Evolutionary conservation across 345 rosid species (phyloP).

Genomic region (Citrus australasica): DNA sequence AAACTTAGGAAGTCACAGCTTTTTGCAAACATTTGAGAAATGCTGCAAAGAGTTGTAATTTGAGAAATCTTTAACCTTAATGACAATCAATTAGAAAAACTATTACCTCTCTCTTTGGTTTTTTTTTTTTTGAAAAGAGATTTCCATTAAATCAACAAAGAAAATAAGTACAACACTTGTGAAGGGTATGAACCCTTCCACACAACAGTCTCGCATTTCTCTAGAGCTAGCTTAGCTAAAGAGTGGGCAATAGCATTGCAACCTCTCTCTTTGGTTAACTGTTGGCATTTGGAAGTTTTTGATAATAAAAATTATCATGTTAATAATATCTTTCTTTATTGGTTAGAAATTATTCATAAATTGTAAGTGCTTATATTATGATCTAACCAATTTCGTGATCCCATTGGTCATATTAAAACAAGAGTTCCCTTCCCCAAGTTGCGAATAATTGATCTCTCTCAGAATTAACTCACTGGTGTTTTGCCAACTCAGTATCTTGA

Average conservation of each 20-base stretch:
- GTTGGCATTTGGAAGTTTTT: too few relatives aligned
- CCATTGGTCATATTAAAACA: neutral
- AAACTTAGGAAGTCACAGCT: too few relatives aligned
- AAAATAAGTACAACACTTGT: too few relatives aligned
- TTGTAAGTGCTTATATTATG: constrained; percentile 13
- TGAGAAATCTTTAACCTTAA: neutral
- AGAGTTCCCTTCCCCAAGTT: neutral
- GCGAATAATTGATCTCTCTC: neutral
- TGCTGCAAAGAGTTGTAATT: neutral
- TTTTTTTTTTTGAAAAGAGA: too few relatives aligned
- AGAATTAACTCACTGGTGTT: neutral
- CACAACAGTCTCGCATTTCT: too few relatives aligned
- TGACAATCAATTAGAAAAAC: neutral
- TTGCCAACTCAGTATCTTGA: neutral
- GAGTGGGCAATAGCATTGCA: too few relatives aligned
- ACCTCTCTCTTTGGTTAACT: too few relatives aligned
- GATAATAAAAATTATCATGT: neutral
- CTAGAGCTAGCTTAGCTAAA: too few relatives aligned
- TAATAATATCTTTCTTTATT: constrained; percentile 13
- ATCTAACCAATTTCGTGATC: constrained; percentile 11
- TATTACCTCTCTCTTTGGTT: too few relatives aligned
- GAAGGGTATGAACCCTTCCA: too few relatives aligned
- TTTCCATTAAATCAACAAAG: too few relatives aligned
- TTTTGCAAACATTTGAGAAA: too few relatives aligned
- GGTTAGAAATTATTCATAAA: constrained; percentile 16